Evolutionary conservation across 495 filamentous ascomycete species (phyloP).

Genomic region (Hypoxylon lienhwacheense): DNA sequence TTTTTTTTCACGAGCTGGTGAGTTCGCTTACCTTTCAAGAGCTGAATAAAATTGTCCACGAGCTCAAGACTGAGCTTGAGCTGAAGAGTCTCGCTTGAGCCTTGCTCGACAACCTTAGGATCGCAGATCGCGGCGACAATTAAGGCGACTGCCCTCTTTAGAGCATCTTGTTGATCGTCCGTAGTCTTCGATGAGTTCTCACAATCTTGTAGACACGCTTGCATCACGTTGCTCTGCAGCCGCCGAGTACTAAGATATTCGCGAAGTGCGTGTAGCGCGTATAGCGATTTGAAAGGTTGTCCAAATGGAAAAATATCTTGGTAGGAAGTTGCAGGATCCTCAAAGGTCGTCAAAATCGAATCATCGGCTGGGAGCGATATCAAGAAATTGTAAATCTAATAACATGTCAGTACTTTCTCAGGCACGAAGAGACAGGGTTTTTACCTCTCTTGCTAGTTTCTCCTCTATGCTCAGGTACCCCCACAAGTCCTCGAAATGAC

Average conservation of each 20-base stretch:
- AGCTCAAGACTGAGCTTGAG: conserved; percentile 47
- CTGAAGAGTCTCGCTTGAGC: conserved; percentile 43
- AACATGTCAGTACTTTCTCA: conserved; percentile 31
- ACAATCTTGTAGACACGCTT: conserved; percentile 44
- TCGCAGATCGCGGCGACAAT: conserved; percentile 52
- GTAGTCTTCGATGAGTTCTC: conserved; percentile 20
- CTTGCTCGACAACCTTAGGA: conserved; percentile 43
- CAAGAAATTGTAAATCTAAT: conserved; percentile 74
- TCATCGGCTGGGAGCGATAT: conserved; percentile 71
- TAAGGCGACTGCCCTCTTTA: conserved; percentile 47
- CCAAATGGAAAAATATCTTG: conserved; percentile 65
- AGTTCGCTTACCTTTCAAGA: conserved; percentile 47
- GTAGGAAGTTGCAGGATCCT: conserved; percentile 54
- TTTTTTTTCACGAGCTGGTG: not conserved
- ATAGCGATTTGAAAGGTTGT: conserved; percentile 73
- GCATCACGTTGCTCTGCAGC: conserved; percentile 37
- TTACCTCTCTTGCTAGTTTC: conserved; percentile 67
- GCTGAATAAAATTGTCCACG: conserved; percentile 45
- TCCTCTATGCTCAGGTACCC: conserved; percentile 76
- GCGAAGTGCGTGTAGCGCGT: conserved; percentile 68
- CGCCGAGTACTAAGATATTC: conserved; percentile 45
- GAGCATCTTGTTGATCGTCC: conserved; percentile 30
- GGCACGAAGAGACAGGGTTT: conserved; percentile 4
- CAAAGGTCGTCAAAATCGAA: conserved; percentile 60
- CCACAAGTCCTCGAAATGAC: conserved; percentile 86